Evolutionary conservation across 495 filamentous ascomycete species (phyloP).

Genomic region (Penicillium canescens): DNA sequence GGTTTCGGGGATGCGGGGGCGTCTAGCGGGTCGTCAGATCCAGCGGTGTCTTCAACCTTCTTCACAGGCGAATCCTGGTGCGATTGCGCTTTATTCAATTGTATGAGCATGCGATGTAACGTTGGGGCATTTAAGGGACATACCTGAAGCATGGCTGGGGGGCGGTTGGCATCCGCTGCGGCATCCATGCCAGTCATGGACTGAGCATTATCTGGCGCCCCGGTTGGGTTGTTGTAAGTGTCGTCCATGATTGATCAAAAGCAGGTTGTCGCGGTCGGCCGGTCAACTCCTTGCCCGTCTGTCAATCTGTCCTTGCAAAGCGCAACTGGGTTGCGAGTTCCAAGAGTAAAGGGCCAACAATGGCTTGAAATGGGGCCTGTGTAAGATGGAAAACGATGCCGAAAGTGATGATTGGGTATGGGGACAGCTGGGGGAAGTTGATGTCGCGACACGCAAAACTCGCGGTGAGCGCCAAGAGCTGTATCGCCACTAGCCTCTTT

Average conservation of each 20-base stretch:
- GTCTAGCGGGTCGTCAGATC: slow-evolving; percentile 82
- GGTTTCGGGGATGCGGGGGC: slow-evolving; percentile 75
- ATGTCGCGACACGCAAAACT: slow-evolving; percentile 37
- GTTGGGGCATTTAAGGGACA: slow-evolving; percentile 9
- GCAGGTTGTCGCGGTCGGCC: slow-evolving; percentile 35
- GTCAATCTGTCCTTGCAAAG: slow-evolving; percentile 14
- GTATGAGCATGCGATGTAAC: slow-evolving; percentile 20
- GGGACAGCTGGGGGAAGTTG: slow-evolving; percentile 24
- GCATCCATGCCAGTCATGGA: slow-evolving; percentile 25
- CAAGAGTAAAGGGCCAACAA: background rate
- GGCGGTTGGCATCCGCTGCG: slow-evolving; percentile 26
- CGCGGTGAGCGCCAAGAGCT: slow-evolving; percentile 26
- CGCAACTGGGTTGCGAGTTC: slow-evolving; percentile 12
- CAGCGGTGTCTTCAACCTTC: slow-evolving; percentile 19
- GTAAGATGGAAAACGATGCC: slow-evolving; percentile 15
- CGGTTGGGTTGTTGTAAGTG: slow-evolving; percentile 23
- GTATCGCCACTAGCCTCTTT: slow-evolving; percentile 14
- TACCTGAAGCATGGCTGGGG: slow-evolving; percentile 34
- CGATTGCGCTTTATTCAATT: slow-evolving; percentile 31
- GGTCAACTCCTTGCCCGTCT: slow-evolving; percentile 34
- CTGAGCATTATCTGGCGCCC: slow-evolving; percentile 33
- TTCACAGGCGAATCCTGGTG: slow-evolving; percentile 32
- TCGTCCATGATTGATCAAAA: slow-evolving; percentile 42
- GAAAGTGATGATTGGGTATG: slow-evolving; percentile 24
- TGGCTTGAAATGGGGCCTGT: slow-evolving; percentile 6